Percentiles rank a stretch among this genome's conserved stretches.
These are phyloP conservation scores for Sicyos baderoa DNA, from an alignment of 306 rosid genomes.

Conservation along the genomic window DNA sequence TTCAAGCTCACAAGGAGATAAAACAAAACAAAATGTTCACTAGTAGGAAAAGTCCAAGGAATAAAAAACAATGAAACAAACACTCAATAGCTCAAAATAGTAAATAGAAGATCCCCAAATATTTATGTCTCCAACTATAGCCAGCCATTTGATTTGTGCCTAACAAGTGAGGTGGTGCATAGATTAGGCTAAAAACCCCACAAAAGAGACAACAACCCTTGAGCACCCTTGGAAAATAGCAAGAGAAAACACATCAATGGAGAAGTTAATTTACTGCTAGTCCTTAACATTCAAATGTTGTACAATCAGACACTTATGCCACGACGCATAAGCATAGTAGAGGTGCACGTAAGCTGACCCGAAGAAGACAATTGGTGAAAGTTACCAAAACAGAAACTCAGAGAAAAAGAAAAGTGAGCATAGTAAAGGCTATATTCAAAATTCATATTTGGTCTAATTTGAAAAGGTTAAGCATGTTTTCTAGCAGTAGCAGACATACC, in stretches of 20 bases:
- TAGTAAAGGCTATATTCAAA: constrained; percentile 8
- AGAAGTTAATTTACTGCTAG: no score
- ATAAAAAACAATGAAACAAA: constrained; percentile 18
- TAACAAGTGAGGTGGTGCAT: neutral
- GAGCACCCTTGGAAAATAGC: constrained; percentile 11
- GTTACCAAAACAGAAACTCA: neutral
- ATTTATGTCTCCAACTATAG: constrained; percentile 10
- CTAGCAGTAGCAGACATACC: constrained; percentile 45
- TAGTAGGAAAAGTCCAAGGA: constrained; percentile 18
- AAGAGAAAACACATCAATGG: neutral
- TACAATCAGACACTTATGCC: no score
- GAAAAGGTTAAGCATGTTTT: constrained; percentile 34
- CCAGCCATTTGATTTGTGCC: constrained; percentile 14
- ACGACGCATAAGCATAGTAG: no score
- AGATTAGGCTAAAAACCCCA: constrained; percentile 11
- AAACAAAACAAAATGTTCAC: constrained; percentile 12
- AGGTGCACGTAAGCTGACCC: no score
- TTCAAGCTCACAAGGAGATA: constrained; percentile 6
- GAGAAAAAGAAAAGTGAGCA: constrained; percentile 7
- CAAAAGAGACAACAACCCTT: neutral
- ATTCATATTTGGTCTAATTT: neutral
- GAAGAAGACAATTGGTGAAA: neutral
- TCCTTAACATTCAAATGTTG: no score
- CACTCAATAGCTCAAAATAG: constrained; percentile 5
- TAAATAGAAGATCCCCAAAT: constrained; percentile 13